phyloP scores from a whole-genome alignment of 305 asterid species.

The Fraxinus paxiana region DNA sequence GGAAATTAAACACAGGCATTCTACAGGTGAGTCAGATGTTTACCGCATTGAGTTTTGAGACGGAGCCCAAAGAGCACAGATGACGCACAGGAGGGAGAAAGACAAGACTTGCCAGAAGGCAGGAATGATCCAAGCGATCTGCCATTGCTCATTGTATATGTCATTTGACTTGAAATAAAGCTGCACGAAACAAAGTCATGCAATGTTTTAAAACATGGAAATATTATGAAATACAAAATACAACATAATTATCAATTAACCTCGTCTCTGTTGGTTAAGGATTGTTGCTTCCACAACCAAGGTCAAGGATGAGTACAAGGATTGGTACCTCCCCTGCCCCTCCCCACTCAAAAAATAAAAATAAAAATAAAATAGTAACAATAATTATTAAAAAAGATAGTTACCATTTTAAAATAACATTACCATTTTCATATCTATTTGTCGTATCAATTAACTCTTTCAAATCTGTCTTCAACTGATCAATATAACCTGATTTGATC shows the following conservation, averaged over 20 bases:
- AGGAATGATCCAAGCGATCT: slow-evolving; percentile 85
- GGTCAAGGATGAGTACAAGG: too few relatives aligned
- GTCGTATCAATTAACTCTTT: not conserved
- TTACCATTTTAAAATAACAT: not conserved
- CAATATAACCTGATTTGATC: not conserved
- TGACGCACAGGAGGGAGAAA: slow-evolving; percentile 78
- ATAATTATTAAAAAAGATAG: not conserved
- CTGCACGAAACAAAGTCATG: slow-evolving; percentile 37
- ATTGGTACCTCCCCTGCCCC: too few relatives aligned
- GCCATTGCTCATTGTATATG: slow-evolving; percentile 85
- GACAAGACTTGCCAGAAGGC: slow-evolving; percentile 95
- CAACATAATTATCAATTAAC: not conserved
- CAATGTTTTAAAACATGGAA: not conserved
- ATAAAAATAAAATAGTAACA: too few relatives aligned
- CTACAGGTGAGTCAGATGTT: not conserved
- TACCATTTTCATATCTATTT: not conserved
- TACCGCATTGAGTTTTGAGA: slow-evolving; percentile 86
- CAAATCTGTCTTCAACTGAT: not conserved
- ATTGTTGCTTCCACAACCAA: not conserved
- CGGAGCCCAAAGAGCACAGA: slow-evolving; percentile 94
- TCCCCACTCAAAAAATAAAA: too few relatives aligned
- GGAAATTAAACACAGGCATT: not conserved
- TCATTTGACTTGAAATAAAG: slow-evolving; percentile 86
- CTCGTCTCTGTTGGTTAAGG: not conserved
- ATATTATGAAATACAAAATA: not conserved